Evolutionary conservation across 2,329 filamentous ascomycete species (phyloP), one percentile per base, ranked within the genome.

Genomic region (Lanzia echinophila): DNA sequence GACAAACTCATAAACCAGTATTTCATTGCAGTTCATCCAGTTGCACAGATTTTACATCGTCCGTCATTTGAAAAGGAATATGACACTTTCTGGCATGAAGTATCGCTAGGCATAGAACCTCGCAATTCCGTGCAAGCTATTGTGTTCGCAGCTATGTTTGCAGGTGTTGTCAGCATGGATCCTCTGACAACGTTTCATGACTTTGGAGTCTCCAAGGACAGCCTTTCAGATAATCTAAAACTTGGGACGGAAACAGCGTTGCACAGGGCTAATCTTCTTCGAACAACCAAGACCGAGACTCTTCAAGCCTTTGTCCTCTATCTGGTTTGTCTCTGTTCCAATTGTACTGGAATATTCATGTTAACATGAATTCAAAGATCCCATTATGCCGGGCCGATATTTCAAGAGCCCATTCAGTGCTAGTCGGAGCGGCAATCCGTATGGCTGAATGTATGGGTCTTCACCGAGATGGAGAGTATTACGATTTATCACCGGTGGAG

Each of bases 301-400:
- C 73, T 91, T 62, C 87, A 90, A 65, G 86, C 84, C 1, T 86
- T 90, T 62, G 81, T 90, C 34, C 86, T 89, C 74, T 90, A 89
- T 60, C 73, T 90, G 70, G 83, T 87, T 68, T 70, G 78, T 72
- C 34, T 43, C 24, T 2, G 13, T 42, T 19, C 8, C n/a, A n/a
- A n/a, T n/a, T n/a, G n/a, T n/a, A n/a, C 6, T 49, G 20, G 12
- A 2, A 10, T 17, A 15, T 8, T 42, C 3, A 5, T 32, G 22
- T 54, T 38, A 54, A 66, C 67, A 49, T 70, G 55, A 39, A 43
- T 22, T 15, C 31, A 28, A 36, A 87, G 79, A 82, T 89, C 54
- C 83, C 87, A 0, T 75, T 90, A 13, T 89, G 87, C 61, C 76
- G 87, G 52, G 79, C 79, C 19, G 85, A 90, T 68, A 76, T 90